These are phyloP conservation scores for Pisolithus microcarpus DNA, from an alignment of 768 basidiomycete species.

Conservation along the genomic window DNA sequence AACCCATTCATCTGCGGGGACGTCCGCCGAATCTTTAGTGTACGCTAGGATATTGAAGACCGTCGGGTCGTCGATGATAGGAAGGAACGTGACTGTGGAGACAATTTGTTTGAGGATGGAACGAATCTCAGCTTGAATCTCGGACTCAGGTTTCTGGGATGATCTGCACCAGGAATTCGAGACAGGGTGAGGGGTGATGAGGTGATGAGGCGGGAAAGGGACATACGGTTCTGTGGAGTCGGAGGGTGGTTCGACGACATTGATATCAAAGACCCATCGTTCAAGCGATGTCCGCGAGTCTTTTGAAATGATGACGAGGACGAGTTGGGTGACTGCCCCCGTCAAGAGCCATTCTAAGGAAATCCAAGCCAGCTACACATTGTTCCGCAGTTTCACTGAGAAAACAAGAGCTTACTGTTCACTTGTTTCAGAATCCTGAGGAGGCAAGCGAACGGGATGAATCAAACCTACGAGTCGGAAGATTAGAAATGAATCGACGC, in stretches of 20 bases:
- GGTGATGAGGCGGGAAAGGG: constrained; percentile 2
- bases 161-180: constrained; percentile 27
- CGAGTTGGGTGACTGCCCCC: constrained; percentile 87
- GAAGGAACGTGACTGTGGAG: constrained; percentile 92
- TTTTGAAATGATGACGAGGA: constrained; percentile 92
- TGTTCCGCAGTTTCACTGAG: not conserved
- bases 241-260: constrained; percentile 61
- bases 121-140: constrained; percentile 95
- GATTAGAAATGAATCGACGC: not conserved
- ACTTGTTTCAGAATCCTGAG: constrained; percentile 86
- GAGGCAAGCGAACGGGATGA: not conserved
- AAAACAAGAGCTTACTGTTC: constrained; percentile 54
- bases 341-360: constrained; percentile 84
- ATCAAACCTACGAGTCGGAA: not conserved
- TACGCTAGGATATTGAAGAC: constrained; percentile 98
- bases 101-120: constrained; percentile 98
- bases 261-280: constrained; percentile 97
- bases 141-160: constrained; percentile 66
- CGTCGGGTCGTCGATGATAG: constrained; percentile 88
- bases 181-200: constrained; percentile 1
- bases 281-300: constrained; percentile 89
- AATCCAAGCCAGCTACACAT: not conserved
- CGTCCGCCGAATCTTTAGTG: constrained; percentile 84
- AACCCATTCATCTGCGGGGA: constrained; percentile 91
- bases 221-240: constrained; percentile 46